Conservation (phyloP, 2,329 filamentous ascomycete genomes). For the Cryoendolithus antarcticus region DNA sequence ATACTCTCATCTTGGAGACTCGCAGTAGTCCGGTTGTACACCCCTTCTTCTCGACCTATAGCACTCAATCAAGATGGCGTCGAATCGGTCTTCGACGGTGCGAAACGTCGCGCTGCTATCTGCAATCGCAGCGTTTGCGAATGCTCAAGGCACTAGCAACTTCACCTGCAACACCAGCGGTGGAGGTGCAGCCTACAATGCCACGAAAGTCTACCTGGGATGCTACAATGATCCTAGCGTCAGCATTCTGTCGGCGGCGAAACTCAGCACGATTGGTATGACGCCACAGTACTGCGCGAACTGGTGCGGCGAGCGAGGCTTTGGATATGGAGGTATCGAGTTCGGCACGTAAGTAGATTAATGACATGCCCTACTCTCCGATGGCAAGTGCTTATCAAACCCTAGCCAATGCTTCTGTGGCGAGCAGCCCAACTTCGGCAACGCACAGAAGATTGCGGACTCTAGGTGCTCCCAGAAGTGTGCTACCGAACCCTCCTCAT, state of each 20-base stretch:
- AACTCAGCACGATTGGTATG: slow-evolving; percentile 5
- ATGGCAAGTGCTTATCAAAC: no score
- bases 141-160: no score
- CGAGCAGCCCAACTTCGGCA: slow-evolving; percentile 4
- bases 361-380: no score
- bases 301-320: slow-evolving; percentile 6
- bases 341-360: slow-evolving; percentile 1
- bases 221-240: slow-evolving; percentile 6
- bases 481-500: slow-evolving; percentile 3
- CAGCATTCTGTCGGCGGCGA: slow-evolving; percentile 4
- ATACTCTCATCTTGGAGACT: no score
- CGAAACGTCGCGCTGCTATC: no score
- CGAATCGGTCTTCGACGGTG: no score
- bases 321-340: slow-evolving; percentile 3
- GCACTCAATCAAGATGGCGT: no score
- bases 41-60: no score
- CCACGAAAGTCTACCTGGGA: slow-evolving; percentile 1
- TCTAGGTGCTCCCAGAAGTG: slow-evolving; percentile 1
- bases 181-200: slow-evolving; percentile 1
- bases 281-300: slow-evolving; percentile 4
- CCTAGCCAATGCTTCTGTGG: slow-evolving; percentile 3
- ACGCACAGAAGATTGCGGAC: slow-evolving; percentile 5
- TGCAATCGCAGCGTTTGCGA: no score
- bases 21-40: no score
- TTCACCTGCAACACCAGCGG: no score